A percentile compares a stretch with the other conserved stretches of the same genome.
Conservation (phyloP, 768 basidiomycete genomes). For the Stropharia rugosoannulata region DNA sequence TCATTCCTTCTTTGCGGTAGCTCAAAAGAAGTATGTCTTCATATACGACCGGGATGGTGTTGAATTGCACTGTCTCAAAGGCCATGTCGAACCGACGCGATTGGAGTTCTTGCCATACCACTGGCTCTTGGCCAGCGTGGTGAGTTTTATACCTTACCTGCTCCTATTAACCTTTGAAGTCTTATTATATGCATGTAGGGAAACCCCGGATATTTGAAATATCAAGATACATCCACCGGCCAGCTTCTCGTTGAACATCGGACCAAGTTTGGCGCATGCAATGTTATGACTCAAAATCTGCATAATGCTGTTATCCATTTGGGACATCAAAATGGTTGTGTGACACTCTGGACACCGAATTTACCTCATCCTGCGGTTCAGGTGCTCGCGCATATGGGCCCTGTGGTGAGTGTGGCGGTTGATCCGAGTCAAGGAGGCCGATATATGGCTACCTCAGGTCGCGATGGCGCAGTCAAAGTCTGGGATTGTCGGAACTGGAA, state of each 20-base stretch:
- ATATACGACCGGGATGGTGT: constrained; percentile 95
- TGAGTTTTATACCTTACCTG: constrained; percentile 35
- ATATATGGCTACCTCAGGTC: constrained; percentile 88
- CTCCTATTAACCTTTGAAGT: background rate
- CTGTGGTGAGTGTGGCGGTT: constrained; percentile 75
- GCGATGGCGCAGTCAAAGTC: constrained; percentile 87
- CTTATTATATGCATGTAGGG: constrained; percentile 45
- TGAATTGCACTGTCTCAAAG: constrained; percentile 82
- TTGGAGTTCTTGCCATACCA: constrained; percentile 95
- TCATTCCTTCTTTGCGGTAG: constrained; percentile 90
- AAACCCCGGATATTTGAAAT: constrained; percentile 89
- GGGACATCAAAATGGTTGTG: constrained; percentile 92
- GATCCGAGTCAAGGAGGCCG: constrained; percentile 85
- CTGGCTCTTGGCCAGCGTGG: constrained; percentile 86
- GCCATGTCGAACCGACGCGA: constrained; percentile 85
- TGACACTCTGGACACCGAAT: constrained; percentile 98
- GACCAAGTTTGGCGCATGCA: constrained; percentile 85
- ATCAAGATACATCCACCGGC: constrained; percentile 96
- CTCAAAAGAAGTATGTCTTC: constrained; percentile 94
- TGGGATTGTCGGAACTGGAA: constrained; percentile 99
- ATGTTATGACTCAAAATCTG: constrained; percentile 83
- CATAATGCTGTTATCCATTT: constrained; percentile 95
- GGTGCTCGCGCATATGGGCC: constrained; percentile 87
- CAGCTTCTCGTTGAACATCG: constrained; percentile 83
- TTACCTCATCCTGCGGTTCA: constrained; percentile 89